These are phyloP conservation scores for Murraya paniculata DNA, from an alignment of 345 rosid genomes.

Conservation along the genomic window DNA sequence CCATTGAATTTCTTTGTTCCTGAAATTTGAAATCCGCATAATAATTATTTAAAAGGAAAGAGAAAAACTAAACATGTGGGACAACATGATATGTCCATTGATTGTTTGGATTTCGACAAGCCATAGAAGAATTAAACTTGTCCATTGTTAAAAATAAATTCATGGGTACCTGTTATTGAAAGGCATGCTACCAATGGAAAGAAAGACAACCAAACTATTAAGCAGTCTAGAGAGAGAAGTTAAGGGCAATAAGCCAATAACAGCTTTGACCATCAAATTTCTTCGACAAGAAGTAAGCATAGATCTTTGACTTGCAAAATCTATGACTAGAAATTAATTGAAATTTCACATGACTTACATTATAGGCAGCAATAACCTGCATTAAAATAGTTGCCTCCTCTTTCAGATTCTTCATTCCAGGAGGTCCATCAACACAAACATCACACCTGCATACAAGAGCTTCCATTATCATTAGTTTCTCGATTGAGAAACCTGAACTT, in stretches of 20 bases:
- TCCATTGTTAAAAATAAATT: not conserved
- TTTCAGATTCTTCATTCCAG: slow-evolving; percentile 55
- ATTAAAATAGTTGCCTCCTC: slow-evolving; percentile 67
- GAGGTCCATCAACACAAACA: slow-evolving; percentile 68
- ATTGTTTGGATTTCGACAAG: not conserved
- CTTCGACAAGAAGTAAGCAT: not conserved
- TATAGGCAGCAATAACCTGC: slow-evolving; percentile 60
- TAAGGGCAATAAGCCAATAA: not conserved
- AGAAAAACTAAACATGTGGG: not conserved
- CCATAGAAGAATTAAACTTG: not conserved
- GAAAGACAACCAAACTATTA: not conserved
- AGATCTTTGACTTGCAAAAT: not conserved
- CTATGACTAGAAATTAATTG: not conserved
- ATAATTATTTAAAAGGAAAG: not conserved
- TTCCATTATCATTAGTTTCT: not conserved
- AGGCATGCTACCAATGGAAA: not conserved
- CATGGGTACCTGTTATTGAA: not conserved
- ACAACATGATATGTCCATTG: not conserved
- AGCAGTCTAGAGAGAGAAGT: not conserved
- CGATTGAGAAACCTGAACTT: not conserved
- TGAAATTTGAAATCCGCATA: slow-evolving; percentile 18
- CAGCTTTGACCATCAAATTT: not conserved
- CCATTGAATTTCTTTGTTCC: slow-evolving; percentile 27
- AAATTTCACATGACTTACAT: slow-evolving; percentile 30
- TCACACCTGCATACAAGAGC: slow-evolving; percentile 61